Conservation (phyloP, 208 protist genomes). For the Leishmania turanica region DNA sequence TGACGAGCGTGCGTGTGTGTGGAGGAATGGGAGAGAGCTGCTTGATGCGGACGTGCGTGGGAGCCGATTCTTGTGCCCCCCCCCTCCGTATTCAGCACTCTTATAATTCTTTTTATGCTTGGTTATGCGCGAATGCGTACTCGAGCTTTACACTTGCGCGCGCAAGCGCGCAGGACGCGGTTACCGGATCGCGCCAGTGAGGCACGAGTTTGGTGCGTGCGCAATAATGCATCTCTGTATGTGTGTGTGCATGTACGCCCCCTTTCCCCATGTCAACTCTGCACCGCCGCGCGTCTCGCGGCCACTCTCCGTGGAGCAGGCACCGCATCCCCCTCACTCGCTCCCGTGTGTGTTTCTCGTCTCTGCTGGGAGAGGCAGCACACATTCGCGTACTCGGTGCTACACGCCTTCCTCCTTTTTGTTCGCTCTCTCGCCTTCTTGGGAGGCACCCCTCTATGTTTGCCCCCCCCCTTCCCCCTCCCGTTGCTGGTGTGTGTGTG, state of each 20-base stretch:
- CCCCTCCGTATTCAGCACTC: background rate
- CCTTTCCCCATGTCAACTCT: constrained; percentile 5
- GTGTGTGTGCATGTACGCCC: background rate
- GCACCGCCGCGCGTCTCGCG: background rate
- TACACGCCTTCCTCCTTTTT: background rate
- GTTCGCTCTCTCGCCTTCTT: background rate
- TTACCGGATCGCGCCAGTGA: background rate
- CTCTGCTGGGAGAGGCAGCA: background rate
- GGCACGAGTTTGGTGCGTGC: background rate
- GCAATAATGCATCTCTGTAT: background rate
- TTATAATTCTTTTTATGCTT: background rate
- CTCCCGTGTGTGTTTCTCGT: background rate
- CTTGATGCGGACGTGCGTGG: background rate
- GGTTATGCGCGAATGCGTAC: too few relatives aligned
- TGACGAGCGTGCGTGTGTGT: background rate
- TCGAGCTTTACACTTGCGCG: background rate
- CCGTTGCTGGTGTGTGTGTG: background rate
- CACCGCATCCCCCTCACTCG: background rate
- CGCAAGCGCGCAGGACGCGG: background rate
- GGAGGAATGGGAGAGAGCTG: constrained; percentile 9
- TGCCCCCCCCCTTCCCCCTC: background rate
- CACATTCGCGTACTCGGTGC: background rate
- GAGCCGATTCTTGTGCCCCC: background rate
- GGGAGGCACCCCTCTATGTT: background rate
- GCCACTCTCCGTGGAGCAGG: background rate